These are phyloP conservation scores for Emmonsia crescens DNA, from an alignment of 2,329 filamentous ascomycete species.

Conservation along the genomic window DNA sequence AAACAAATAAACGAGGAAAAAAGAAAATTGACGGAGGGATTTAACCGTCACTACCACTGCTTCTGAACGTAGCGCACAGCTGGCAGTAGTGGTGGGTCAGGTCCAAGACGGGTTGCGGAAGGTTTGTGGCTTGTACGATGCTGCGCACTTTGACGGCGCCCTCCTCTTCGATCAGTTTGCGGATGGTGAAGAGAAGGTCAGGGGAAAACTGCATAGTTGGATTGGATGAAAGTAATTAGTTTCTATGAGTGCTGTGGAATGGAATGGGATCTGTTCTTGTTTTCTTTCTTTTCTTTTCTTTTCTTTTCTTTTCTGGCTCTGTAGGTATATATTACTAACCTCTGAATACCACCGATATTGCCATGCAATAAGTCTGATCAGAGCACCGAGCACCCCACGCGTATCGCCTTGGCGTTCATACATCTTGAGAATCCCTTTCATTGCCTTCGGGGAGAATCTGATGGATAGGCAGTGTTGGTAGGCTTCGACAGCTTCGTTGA, in stretches of 20 bases:
- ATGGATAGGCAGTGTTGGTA: slow-evolving; percentile 79
- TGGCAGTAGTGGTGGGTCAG: slow-evolving; percentile 94
- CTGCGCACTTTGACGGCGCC: slow-evolving; percentile 94
- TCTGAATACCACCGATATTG: slow-evolving; percentile 99
- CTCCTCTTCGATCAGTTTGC: slow-evolving; percentile 92
- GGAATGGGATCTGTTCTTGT: neutral
- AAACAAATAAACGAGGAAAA: neutral
- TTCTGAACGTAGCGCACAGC: slow-evolving; percentile 87
- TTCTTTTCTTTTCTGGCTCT: neutral
- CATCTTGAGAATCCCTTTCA: slow-evolving; percentile 70
- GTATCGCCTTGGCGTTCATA: slow-evolving; percentile 71
- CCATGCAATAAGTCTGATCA: slow-evolving; percentile 91
- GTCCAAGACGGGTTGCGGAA: slow-evolving; percentile 87
- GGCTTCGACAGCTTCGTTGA: slow-evolving; percentile 82
- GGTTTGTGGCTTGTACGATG: slow-evolving; percentile 89
- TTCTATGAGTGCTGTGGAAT: neutral
- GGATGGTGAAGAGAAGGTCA: slow-evolving; percentile 73
- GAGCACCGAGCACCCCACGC: slow-evolving; percentile 66
- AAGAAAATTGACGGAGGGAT: neutral
- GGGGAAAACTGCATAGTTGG: slow-evolving; percentile 63
- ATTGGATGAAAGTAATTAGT: neutral
- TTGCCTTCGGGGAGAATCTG: slow-evolving; percentile 86
- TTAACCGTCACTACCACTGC: slow-evolving; percentile 80
- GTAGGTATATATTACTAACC: slow-evolving; percentile 34
- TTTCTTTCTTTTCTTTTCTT: neutral